Evolutionary conservation across 192 early-diverging fungal species (phyloP).

Genomic region (Backusella tarrabulga): DNA sequence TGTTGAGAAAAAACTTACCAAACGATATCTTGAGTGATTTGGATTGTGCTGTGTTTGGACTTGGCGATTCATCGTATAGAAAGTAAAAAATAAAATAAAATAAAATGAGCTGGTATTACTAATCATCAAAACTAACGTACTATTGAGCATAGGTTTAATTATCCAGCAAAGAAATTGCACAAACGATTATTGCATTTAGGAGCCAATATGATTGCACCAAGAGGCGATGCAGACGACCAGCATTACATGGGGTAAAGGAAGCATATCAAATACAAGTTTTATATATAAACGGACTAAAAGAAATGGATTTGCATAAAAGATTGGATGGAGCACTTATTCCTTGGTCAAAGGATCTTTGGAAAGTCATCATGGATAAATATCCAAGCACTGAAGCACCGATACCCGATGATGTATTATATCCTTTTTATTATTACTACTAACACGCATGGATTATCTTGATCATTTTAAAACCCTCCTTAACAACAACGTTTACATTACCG

Average conservation of each 20-base stretch:
- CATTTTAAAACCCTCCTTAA: not conserved
- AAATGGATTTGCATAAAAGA: constrained; percentile 22
- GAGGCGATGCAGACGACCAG: constrained; percentile 95
- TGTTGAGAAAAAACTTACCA: constrained; percentile 81
- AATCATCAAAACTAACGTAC: too few relatives aligned
- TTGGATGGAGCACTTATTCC: constrained; percentile 87
- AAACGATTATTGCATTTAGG: constrained; percentile 86
- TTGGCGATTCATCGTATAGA: constrained; percentile 92
- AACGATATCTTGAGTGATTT: constrained; percentile 60
- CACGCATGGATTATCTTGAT: not conserved
- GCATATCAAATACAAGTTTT: not conserved
- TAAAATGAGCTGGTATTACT: constrained; percentile 11
- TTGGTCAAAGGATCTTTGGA: constrained; percentile 84
- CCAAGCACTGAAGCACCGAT: constrained; percentile 56
- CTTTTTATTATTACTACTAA: constrained; percentile 14
- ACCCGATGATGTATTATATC: constrained; percentile 47
- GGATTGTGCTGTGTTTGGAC: constrained; percentile 86
- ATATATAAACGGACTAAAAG: constrained; percentile 1
- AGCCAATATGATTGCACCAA: constrained; percentile 59
- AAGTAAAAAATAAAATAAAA: constrained; percentile 39
- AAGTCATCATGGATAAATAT: constrained; percentile 50
- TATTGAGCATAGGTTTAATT: constrained; percentile 72
- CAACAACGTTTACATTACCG: constrained; percentile 6
- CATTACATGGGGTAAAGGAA: constrained; percentile 79
- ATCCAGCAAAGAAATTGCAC: constrained; percentile 88